phyloP scores from a whole-genome alignment of 2,329 filamentous ascomycete genomes.

The Beauveria rudraprayagi region DNA sequence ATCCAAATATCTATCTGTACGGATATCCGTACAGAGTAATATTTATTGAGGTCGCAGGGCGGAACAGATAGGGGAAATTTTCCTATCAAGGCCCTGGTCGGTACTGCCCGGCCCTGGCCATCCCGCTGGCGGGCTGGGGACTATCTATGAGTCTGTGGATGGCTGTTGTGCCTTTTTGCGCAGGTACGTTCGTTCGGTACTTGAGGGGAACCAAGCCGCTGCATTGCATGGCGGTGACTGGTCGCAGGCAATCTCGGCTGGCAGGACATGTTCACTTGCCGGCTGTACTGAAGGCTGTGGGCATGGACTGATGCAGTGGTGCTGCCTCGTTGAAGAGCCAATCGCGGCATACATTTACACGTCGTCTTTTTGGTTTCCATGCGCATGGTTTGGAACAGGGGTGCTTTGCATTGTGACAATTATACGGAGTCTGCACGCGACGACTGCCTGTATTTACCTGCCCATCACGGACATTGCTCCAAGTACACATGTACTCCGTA shows the following conservation, averaged over 20 bases:
- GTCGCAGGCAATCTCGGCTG: background rate
- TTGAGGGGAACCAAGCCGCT: background rate
- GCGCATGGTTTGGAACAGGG: conserved; percentile 5
- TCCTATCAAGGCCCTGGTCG: too few species aligned
- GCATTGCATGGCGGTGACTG: background rate
- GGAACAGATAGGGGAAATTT: too few species aligned
- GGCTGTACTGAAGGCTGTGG: background rate
- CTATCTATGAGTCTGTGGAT: background rate
- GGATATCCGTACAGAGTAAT: too few species aligned
- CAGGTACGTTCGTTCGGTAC: background rate
- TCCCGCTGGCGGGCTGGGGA: too few species aligned
- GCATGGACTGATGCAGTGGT: too few species aligned
- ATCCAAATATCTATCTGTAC: too few species aligned
- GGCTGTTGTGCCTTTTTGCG: background rate
- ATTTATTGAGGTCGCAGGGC: too few species aligned
- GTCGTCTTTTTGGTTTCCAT: background rate
- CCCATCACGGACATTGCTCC: too few species aligned
- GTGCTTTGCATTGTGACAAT: background rate
- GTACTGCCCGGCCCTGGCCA: too few species aligned
- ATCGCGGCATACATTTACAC: background rate
- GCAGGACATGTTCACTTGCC: background rate
- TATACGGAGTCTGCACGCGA: too few species aligned
- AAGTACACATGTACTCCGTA: too few species aligned
- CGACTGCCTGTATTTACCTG: too few species aligned
- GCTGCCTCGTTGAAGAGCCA: background rate